Base-by-base conservation (phyloP, 495 filamentous ascomycete species). In the Collariella sp. region DNA sequence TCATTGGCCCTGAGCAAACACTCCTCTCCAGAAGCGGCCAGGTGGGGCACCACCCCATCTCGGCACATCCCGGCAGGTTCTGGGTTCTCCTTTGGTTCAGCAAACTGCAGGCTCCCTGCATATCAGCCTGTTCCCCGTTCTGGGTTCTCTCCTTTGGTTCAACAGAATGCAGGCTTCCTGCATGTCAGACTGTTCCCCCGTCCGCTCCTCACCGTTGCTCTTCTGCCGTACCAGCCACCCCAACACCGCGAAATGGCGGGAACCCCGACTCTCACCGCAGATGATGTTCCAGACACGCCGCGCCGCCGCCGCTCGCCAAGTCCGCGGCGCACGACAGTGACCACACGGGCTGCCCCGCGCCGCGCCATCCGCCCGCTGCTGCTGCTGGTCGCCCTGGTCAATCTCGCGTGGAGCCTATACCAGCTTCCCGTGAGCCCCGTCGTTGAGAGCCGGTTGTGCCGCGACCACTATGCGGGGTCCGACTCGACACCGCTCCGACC, bases 341-440 rank as follows among this genome's bases (percentile, higher is more conserved):
- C n/a, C 52, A 34, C 3, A 24, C 16, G 24, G 2, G 1, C 23
- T 1, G 43, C 51, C 1, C 46, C 59, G 6, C 49, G 42, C 19
- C 48, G 39, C 36, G 52, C 54, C 3, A 67, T 74, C 35, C 52
- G 61, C 11, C 56, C 67, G 10, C 55, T 75, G 5, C 57, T 75
- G n/a, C 36, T 54, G 23, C 57, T 76, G 16, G 56, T 77, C 24
- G 64, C 72, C 13, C 59, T 77, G 9, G 64, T 72, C 48, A 71
- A 75, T 45, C 65, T 79, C 20, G 63, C 74, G 5, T 65, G 59
- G 55, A 72, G 68, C 45, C 63, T 79, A 15, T 73, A 74, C 39
- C 70, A 70, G 52, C 63, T 77, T 15, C 75, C 76, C 2, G 62
- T 76, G 9, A 77, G 69, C 53, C 68, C 75, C 42, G 67, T 77